Conservation (phyloP, 371 early-diverging fungal species). For the Haplosporangium sp. region DNA sequence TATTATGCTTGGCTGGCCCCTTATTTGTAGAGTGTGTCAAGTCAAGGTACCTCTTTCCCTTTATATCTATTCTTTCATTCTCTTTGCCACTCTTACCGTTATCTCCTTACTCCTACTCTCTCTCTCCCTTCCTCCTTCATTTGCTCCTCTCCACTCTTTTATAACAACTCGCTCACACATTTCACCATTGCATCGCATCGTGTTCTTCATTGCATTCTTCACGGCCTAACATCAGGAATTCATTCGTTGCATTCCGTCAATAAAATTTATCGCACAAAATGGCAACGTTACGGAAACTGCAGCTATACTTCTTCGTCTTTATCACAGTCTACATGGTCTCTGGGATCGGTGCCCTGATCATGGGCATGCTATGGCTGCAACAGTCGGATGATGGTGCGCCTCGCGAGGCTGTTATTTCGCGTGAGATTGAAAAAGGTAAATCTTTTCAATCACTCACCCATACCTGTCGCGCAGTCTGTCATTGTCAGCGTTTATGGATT, state of each 20-base stretch:
- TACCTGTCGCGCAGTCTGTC: no score
- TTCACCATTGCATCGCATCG: neutral
- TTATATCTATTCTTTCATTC: no score
- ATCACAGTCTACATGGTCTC: slow-evolving; percentile 36
- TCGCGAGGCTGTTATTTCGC: slow-evolving; percentile 54
- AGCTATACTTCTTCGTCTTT: slow-evolving; percentile 39
- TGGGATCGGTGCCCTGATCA: slow-evolving; percentile 30
- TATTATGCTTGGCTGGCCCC: no score
- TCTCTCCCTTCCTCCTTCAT: neutral
- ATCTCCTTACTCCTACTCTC: neutral
- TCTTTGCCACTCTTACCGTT: neutral
- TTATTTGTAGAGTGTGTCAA: no score
- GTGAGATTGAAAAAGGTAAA: slow-evolving; percentile 42
- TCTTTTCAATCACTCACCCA: neutral
- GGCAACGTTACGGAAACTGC: slow-evolving; percentile 31
- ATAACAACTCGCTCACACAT: neutral
- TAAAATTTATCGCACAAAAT: no score
- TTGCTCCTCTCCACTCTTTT: neutral
- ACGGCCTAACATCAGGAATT: neutral
- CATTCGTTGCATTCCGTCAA: neutral
- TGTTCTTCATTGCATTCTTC: neutral
- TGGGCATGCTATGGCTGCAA: slow-evolving; percentile 43
- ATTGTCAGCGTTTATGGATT: no score
- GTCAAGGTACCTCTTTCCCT: no score
- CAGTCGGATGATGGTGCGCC: slow-evolving; percentile 46